Conservation (phyloP, 2,329 filamentous ascomycete species). For the Aureobasidium subglaciale region DNA sequence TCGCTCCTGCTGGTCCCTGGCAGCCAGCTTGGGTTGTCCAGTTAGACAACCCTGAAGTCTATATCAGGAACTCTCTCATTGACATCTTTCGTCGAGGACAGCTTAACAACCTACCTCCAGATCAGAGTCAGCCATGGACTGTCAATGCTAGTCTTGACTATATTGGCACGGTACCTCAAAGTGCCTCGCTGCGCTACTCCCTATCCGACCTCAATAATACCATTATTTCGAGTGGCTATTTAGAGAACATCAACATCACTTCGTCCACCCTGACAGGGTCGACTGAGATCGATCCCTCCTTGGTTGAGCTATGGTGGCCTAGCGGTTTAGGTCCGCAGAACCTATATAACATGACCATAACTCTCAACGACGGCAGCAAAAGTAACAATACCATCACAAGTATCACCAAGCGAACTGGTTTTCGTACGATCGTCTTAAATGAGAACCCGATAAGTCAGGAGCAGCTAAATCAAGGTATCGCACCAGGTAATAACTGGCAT, state of each 20-base stretch:
- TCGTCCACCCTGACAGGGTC: constrained; percentile 44
- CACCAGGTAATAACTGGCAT: constrained; percentile 55
- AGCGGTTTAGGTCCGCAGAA: constrained; percentile 49
- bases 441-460: constrained; percentile 46
- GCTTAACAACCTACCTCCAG: constrained; percentile 51
- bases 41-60: constrained; percentile 36
- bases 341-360: constrained; percentile 50
- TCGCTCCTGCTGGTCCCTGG: constrained; percentile 56
- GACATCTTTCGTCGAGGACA: constrained; percentile 55
- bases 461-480: constrained; percentile 48
- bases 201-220: constrained; percentile 40
- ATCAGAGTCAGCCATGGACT: constrained; percentile 52
- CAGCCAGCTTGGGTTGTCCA: constrained; percentile 51
- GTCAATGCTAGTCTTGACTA: constrained; percentile 56
- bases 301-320: constrained; percentile 56
- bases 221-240: constrained; percentile 31
- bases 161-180: constrained; percentile 41
- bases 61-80: constrained; percentile 47
- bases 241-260: constrained; percentile 37
- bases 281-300: constrained; percentile 35
- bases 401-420: constrained; percentile 50
- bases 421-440: constrained; percentile 56
- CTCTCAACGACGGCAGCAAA: constrained; percentile 35
- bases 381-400: constrained; percentile 35
- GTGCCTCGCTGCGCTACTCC: constrained; percentile 40